phyloP scores from a whole-genome alignment of 768 basidiomycete genomes.

The Agrocybe chaxingu region DNA sequence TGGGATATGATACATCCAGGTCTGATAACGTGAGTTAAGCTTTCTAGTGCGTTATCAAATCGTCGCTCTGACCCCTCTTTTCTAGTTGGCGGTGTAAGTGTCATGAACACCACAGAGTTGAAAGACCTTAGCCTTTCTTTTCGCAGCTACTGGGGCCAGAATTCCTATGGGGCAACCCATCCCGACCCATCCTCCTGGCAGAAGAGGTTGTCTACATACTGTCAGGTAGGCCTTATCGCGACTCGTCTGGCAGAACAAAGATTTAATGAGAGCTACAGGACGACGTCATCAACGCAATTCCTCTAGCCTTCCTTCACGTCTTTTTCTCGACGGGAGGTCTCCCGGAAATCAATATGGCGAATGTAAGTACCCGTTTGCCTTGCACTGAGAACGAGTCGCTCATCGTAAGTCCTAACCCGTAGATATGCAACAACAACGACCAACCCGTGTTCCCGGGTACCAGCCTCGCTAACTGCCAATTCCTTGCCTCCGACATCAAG shows the following conservation, averaged over 20 bases:
- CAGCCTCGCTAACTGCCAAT: slow-evolving; percentile 56
- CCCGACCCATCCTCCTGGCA: slow-evolving; percentile 41
- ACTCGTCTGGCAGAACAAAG: neutral
- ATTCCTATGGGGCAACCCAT: slow-evolving; percentile 55
- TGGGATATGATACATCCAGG: slow-evolving; percentile 30
- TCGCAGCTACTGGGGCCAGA: slow-evolving; percentile 52
- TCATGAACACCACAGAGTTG: neutral
- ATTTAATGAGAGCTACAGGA: slow-evolving; percentile 35
- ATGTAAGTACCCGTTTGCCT: slow-evolving; percentile 34
- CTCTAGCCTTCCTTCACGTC: slow-evolving; percentile 61
- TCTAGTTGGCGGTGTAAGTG: slow-evolving; percentile 27
- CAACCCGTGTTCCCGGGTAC: slow-evolving; percentile 62
- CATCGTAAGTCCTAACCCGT: neutral
- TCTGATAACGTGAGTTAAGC: slow-evolving; percentile 33
- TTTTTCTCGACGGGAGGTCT: slow-evolving; percentile 63
- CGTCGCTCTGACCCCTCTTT: neutral
- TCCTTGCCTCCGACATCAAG: slow-evolving; percentile 58
- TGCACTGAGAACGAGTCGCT: neutral
- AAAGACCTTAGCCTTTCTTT: neutral
- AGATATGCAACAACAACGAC: slow-evolving; percentile 63
- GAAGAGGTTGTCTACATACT: slow-evolving; percentile 47
- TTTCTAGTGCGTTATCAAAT: neutral
- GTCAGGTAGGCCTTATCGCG: slow-evolving; percentile 32
- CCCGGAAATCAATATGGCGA: slow-evolving; percentile 68
- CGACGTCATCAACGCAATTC: slow-evolving; percentile 64